Evolutionary conservation across 2,329 filamentous ascomycete genomes (phyloP), one percentile per base, ranked within the genome.

Genomic region (Cyclaneusma minus): DNA sequence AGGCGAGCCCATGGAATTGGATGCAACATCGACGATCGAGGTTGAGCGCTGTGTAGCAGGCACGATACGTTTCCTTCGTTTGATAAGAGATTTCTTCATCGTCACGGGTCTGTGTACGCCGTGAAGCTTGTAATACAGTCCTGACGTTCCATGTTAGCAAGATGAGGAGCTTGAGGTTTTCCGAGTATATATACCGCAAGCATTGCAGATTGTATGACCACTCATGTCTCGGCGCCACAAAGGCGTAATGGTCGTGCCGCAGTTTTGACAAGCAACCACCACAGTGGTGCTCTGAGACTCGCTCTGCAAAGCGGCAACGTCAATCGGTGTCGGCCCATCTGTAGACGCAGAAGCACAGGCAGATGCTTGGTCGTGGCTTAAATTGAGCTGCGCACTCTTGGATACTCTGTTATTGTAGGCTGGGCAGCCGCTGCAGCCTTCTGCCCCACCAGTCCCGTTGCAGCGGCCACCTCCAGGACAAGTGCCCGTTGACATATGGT

Each of bases 51-150:
- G 54, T 1, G 40, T 39, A 11, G 80, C 83, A 11, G 87, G 85
- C 22, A 95, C 85, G 5, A 95, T 84, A 31, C 89, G 75, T 61
- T 95, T 95, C 33, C 89, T 68, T 35, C 89, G 71, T 54, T 98
- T 95, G 50, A 98, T 98, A 14, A 92, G 80, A 3, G 83, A 79
- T 51, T 94, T 95, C 54, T 95, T 98, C 89, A 98, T 95, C n/a
- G 83, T 83, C 4, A 89, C 82, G 0, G 89, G 89, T 21, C 89
- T 69, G 51, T 94, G 87, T 16, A 84, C 74, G 29, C 85, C 85
- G 48, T 98, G 89, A 3, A 98, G 70, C 52, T 95, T 95, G 57
- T 91, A 84, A 51, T 98, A 98, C 3, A 98, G 59, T 4, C 87
- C 84, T 93, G 18, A 10, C 5, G 25, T 13, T n/a, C 16, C 16